A percentile compares a stretch with the other conserved stretches of the same genome.
These are phyloP conservation scores for Schoenoplectus triqueter DNA, from an alignment of 202 grass and related monocot species.

Conservation along the genomic window DNA sequence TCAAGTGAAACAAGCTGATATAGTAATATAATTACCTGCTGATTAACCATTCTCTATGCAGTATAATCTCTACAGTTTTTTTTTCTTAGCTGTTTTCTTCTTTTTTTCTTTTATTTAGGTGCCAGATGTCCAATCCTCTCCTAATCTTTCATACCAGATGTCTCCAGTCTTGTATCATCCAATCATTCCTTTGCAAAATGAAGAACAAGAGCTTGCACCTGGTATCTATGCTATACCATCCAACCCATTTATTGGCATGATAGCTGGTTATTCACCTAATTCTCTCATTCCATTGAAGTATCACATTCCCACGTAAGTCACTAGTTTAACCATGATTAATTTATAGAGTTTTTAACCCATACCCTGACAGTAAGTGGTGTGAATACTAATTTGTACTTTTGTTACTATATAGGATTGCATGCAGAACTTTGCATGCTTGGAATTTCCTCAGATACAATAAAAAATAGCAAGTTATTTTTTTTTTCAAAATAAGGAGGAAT, in stretches of 20 bases:
- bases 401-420: not conserved
- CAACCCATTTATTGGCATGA: slow-evolving; percentile 52
- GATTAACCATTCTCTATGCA: not conserved
- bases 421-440: not conserved
- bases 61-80: not conserved
- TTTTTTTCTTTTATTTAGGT: slow-evolving; percentile 15
- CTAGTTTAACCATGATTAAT: slow-evolving; percentile 19
- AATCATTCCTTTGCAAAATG: slow-evolving; percentile 47
- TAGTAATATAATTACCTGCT: not conserved
- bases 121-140: slow-evolving; percentile 3
- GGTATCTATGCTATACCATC: slow-evolving; percentile 88
- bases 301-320: slow-evolving; percentile 74
- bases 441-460: not conserved
- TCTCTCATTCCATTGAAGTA: slow-evolving; percentile 74
- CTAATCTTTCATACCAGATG: slow-evolving; percentile 38
- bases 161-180: slow-evolving; percentile 52
- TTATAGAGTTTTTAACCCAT: not conserved
- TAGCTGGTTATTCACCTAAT: slow-evolving; percentile 50
- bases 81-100: not conserved
- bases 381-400: slow-evolving; percentile 21
- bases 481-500: not conserved
- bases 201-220: slow-evolving; percentile 61
- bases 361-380: not conserved
- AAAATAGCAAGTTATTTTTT: not conserved
- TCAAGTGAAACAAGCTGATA: slow-evolving; percentile 18